Evolutionary conservation across 768 basidiomycete genomes (phyloP).

Genomic region (Termitomyces sp.): DNA sequence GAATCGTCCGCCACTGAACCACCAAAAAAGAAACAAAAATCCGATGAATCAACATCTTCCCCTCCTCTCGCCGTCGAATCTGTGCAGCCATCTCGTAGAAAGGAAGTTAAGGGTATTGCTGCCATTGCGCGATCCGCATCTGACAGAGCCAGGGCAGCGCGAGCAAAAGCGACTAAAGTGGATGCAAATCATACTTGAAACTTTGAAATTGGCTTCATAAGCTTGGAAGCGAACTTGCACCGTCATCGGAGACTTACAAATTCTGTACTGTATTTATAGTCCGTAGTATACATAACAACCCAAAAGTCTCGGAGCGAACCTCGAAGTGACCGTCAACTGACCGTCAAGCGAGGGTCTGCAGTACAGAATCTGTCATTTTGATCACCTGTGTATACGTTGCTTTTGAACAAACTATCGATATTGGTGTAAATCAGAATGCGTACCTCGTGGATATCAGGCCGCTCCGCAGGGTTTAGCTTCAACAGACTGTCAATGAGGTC

Average conservation of each 20-base stretch:
- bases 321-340: neutral
- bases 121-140: conserved; percentile 33
- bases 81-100: conserved; percentile 7
- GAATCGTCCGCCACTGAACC: conserved; percentile 6
- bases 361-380: conserved; percentile 54
- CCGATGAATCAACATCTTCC: conserved; percentile 8
- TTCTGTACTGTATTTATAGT: conserved; percentile 1
- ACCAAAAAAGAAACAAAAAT: conserved; percentile 16
- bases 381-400: conserved; percentile 46
- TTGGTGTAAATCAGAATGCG: conserved; percentile 9
- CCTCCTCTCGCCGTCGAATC: neutral
- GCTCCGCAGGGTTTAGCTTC: conserved; percentile 71
- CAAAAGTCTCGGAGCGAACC: neutral
- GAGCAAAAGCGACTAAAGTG: conserved; percentile 19
- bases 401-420: neutral
- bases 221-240: neutral
- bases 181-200: conserved; percentile 4
- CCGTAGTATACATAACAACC: conserved; percentile 1
- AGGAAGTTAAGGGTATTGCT: conserved; percentile 15
- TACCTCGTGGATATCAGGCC: conserved; percentile 87
- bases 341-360: conserved; percentile 50
- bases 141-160: conserved; percentile 32
- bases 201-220: neutral
- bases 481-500: conserved; percentile 83
- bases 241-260: neutral